These are phyloP conservation scores for Aspergillus hortae DNA, from an alignment of 2,329 filamentous ascomycete genomes.

Conservation along the genomic window DNA sequence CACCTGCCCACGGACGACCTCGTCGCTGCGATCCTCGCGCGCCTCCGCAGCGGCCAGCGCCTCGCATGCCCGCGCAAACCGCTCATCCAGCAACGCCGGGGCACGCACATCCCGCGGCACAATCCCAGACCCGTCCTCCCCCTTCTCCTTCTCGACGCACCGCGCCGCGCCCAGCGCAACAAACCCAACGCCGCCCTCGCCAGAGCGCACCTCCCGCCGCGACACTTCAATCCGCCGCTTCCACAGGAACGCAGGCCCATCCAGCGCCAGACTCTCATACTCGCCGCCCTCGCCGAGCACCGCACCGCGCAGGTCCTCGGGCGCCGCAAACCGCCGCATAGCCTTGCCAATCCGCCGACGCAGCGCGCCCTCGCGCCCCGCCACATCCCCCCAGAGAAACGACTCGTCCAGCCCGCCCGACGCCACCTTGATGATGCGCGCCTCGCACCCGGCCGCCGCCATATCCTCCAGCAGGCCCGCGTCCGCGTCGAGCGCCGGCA, in stretches of 20 bases:
- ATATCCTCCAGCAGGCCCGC: constrained; percentile 72
- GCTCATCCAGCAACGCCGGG: constrained; percentile 65
- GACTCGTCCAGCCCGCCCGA: constrained; percentile 79
- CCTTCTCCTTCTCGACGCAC: neutral
- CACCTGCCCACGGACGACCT: neutral
- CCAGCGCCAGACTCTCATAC: constrained; percentile 87
- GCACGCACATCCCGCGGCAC: constrained; percentile 36
- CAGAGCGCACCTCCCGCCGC: constrained; percentile 77
- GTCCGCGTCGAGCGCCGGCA: constrained; percentile 17
- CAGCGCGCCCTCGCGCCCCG: constrained; percentile 44
- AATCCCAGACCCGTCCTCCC: constrained; percentile 4
- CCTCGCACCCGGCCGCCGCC: constrained; percentile 71
- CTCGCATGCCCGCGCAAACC: constrained; percentile 49
- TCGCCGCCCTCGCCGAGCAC: constrained; percentile 91
- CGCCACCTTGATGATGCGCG: constrained; percentile 92
- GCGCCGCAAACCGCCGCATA: constrained; percentile 55
- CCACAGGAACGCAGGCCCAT: constrained; percentile 73
- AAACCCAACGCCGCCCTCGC: constrained; percentile 53
- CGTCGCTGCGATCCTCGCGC: neutral
- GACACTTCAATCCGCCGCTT: constrained; percentile 68
- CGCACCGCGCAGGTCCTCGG: constrained; percentile 60
- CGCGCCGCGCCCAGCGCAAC: constrained; percentile 40
- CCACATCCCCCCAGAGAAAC: constrained; percentile 78
- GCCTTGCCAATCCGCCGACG: constrained; percentile 48
- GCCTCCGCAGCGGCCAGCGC: constrained; percentile 7